Evolutionary conservation across 768 basidiomycete species (phyloP), one percentile per base, ranked within the genome.

Genomic region (Sporobolomyces phaffii): DNA sequence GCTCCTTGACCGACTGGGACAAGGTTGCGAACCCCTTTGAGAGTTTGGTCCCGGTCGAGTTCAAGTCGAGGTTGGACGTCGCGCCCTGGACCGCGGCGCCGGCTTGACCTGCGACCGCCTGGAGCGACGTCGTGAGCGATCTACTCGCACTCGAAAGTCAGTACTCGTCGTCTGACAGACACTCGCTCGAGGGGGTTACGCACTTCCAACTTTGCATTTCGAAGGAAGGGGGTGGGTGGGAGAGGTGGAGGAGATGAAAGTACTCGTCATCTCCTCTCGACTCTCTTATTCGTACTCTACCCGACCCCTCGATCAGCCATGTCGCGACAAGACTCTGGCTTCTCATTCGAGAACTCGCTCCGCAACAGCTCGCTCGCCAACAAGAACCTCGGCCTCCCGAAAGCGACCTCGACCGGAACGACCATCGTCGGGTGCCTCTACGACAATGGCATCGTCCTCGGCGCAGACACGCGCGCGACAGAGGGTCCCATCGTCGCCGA

Each of bases 381-480:
- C 40, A 52, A 48, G 38, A 57, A 65, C 52, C 51, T 68, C 31
- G 26, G 31, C 43, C 68, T 76, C 14, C 72, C 73, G 20, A 74
- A 73, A 75, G 80, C 80, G 17, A 80, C 79, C 17, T 80, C 79
- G 24, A 81, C 80, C 34, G 74, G 74, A 13, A 99, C 94, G 6
- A 99, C 94, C 53, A 98, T 99, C 81, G 96, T 99, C 22, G 96
- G 96, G 31, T 91, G 91, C 75, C 79, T 96, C 40, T 75, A 66
- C 63, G 61, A 97, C 88, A 90, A 90, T 75, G 96, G 96, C 8
- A 86, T 99, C 72, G 84, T 94, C 22, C 84, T 99, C 8, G 96
- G 94, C 50, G 96, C 96, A 18, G 96, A 98, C 78, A 99, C 96
- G 1, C 83, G 94, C 17, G 93, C 96, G 6, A 98, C 96, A 0